These are phyloP conservation scores for Rhododendron ferrugineum DNA, from an alignment of 148 eudicot species.

Conservation along the genomic window DNA sequence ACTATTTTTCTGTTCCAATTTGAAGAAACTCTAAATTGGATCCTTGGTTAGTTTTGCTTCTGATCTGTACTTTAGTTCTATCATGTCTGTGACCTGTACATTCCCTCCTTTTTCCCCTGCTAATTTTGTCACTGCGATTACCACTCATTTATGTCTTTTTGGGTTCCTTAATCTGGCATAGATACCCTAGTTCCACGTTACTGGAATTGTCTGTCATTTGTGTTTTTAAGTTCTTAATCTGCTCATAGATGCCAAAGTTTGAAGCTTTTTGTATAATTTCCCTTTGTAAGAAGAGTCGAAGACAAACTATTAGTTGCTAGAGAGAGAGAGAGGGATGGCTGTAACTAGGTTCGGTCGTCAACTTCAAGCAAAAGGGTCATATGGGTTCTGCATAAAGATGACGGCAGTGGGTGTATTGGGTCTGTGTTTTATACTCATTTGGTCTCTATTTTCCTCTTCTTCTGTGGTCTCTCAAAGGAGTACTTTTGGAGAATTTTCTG, in stretches of 20 bases:
- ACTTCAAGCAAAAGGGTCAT: slow-evolving; percentile 57
- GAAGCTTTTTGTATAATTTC: neutral
- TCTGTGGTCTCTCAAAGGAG: slow-evolving; percentile 61
- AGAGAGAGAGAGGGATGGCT: slow-evolving; percentile 36
- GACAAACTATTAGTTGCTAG: slow-evolving; percentile 3
- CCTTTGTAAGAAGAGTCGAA: neutral
- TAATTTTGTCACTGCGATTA: neutral
- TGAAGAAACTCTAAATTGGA: neutral
- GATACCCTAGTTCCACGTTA: neutral
- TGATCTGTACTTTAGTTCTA: neutral
- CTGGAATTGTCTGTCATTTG: neutral
- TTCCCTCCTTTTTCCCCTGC: neutral
- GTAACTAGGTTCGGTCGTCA: slow-evolving; percentile 49
- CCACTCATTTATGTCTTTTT: neutral
- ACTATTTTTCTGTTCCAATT: neutral
- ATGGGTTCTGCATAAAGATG: slow-evolving; percentile 63
- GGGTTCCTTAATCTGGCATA: neutral
- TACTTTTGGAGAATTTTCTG: slow-evolving; percentile 64
- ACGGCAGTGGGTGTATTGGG: slow-evolving; percentile 70
- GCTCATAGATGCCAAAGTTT: neutral
- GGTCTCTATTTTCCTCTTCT: slow-evolving; percentile 76
- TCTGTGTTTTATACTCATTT: slow-evolving; percentile 70
- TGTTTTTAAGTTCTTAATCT: neutral
- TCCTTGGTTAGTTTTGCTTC: neutral
- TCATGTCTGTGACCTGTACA: neutral